Evolutionary conservation across 2,329 filamentous ascomycete species (phyloP), one percentile per base, ranked within the genome.

Genomic region (Penicillium capsulatum): DNA sequence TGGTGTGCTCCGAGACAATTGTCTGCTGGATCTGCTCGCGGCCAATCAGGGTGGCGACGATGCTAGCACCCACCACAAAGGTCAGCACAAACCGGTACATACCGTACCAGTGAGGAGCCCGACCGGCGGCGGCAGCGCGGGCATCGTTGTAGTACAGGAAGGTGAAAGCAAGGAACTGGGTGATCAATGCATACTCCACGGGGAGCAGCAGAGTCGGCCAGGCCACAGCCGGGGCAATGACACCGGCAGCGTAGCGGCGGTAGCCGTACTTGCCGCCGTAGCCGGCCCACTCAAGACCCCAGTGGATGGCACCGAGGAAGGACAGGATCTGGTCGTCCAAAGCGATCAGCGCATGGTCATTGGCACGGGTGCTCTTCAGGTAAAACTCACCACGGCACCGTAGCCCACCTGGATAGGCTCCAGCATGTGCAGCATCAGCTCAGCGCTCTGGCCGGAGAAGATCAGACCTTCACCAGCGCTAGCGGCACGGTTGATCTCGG

Each of bases 31-130:
- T 81, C 69, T 90, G 84, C 57, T 89, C 84, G 45, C 90, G 81
- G 28, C 87, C 88, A 47, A 96, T 77, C 51, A 96, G 71, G 48
- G 80, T 91, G 53, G 87, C 70, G 29, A 92, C 80, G 52, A 96
- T 91, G 47, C 84, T 83, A 30, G 79, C 73, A 27, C 91, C 90
- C 17, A 95, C 90, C 45, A 96, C 77, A 63, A 90, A 91, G 2
- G 91, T 96, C 54, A 96, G 74, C 7, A 94, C 83, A 66, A 95
- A 96, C 22, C 91, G 86, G 71, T 96, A 96, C 34, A 82, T 85
- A 44, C 75, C 77, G 64, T 95, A 96, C 90, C 90, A 96, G 26
- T 73, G 61, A 16, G 90, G 90, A 2, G 84, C 82, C 83, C 86
- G 92, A 50, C 89, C 90, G 28, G 74, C 72, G 36, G 76, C 75